Evolutionary conservation across 345 rosid species (phyloP).

Genomic region (Brassica rapa): DNA sequence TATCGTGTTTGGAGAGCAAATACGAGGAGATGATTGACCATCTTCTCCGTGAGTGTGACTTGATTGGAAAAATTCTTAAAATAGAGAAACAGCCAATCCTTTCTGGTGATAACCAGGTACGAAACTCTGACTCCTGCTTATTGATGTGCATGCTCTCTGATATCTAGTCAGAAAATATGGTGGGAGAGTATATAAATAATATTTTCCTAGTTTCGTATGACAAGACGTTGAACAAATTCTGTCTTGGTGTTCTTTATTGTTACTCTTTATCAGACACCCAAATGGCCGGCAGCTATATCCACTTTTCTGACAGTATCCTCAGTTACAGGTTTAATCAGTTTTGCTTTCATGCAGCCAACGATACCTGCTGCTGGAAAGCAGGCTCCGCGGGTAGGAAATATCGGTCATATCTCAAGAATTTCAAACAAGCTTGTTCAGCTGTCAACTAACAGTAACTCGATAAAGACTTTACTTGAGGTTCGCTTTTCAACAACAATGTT

Average conservation of each 20-base stretch:
- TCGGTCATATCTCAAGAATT: conserved; percentile 88
- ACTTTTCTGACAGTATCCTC: not conserved
- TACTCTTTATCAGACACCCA: not conserved
- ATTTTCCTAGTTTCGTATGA: not conserved
- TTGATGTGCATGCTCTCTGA: conserved; percentile 12
- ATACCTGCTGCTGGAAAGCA: conserved; percentile 70
- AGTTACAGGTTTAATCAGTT: conserved; percentile 11
- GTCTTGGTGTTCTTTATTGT: conserved; percentile 1
- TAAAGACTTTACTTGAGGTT: conserved; percentile 78
- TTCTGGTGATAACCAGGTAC: conserved; percentile 60
- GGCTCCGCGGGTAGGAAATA: conserved; percentile 85
- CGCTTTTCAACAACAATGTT: conserved; percentile 25
- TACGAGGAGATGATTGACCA: conserved; percentile 62
- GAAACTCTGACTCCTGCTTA: not conserved
- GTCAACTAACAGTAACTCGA: conserved; percentile 58
- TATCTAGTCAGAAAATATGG: not conserved
- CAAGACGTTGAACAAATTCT: conserved; percentile 17
- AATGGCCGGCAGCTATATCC: not conserved
- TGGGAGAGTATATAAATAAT: not conserved
- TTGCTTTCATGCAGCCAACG: conserved; percentile 66
- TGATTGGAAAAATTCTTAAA: conserved; percentile 71
- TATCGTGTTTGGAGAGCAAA: conserved; percentile 82
- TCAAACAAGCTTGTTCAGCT: conserved; percentile 82
- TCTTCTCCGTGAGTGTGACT: conserved; percentile 77
- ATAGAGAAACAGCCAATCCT: conserved; percentile 69